Base-by-base conservation (phyloP, 2,329 filamentous ascomycete genomes). In the Aspergillus terreus region DNA sequence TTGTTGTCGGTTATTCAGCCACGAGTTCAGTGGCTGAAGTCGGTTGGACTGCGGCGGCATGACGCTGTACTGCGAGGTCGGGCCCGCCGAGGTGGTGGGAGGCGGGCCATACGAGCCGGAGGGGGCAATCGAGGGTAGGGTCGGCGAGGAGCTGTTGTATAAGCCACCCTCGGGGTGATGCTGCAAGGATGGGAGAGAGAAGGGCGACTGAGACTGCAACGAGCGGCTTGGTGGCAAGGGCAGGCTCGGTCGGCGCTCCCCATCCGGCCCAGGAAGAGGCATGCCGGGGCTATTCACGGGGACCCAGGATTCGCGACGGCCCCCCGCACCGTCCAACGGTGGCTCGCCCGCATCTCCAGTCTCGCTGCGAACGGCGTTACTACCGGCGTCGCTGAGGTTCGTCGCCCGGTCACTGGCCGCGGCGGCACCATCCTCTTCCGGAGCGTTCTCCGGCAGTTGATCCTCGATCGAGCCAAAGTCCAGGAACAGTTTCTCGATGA, bases 241-340 rank as follows among this genome's bases (percentile, higher is more conserved):
- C 5, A 72, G 65, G 45, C 70, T 72, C 2, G 70, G 70, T 6
- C 70, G 70, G 17, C 67, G 66, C 45, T 70, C 68, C 2, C 61
- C 60, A 19, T 71, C 68, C 7, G 65, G 63, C 10, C 59, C 57
- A 10, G 67, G 61, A 4, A 65, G 57, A 9, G 67, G 63, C 38
- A 70, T 52, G 3, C 65, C 65, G 4, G 68, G 64, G 47, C 63
- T 71, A 57, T 74, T 74, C 51, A 75, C 58, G 0, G 71, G 65
- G 1, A 73, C 66, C 71, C 71, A 74, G 3, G 71, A 71, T 45
- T 74, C 71, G n/a, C 71, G 70, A 41, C 70, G 67, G 15, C 60
- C 63, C 27, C 62, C 57, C 11, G 60, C 63, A 9, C 69, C 64
- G 17, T 70, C 69, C 11, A 63, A 51, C 21, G 59, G 52, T 32